phyloP scores from a whole-genome alignment of 108 stramenopile species.

The Conticribra weissflogii region DNA sequence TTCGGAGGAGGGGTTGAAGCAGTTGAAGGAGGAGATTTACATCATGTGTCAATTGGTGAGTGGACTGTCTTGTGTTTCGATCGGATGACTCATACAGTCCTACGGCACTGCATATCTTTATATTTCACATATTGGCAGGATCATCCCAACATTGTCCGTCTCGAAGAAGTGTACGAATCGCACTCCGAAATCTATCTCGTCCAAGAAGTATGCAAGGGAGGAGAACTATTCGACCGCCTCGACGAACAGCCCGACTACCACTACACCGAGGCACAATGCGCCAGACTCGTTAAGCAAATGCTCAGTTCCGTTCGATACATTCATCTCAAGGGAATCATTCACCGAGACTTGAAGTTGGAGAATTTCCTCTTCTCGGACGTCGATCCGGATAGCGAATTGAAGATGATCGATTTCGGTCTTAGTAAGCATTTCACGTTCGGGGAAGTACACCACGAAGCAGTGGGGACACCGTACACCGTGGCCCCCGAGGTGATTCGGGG shows the following conservation, averaged over 20 bases:
- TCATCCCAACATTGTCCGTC: conserved; percentile 87
- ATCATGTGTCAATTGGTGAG: conserved; percentile 88
- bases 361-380: conserved; percentile 88
- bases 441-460: conserved; percentile 85
- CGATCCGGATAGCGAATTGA: conserved; percentile 73
- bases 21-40: conserved; percentile 84
- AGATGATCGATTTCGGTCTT: conserved; percentile 98
- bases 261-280: conserved; percentile 93
- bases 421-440: conserved; percentile 90
- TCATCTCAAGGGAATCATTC: conserved; percentile 92
- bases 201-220: conserved; percentile 94
- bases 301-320: conserved; percentile 89
- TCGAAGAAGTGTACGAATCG: conserved; percentile 85
- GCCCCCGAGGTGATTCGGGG: conserved; percentile 89
- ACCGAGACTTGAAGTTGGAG: conserved; percentile 89
- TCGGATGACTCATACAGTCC: not conserved
- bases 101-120: not conserved
- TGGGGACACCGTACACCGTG: conserved; percentile 89
- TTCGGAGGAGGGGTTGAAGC: conserved; percentile 69
- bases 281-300: conserved; percentile 89
- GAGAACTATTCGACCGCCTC: conserved; percentile 94
- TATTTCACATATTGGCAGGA: conserved; percentile 38
- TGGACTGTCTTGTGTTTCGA: not conserved
- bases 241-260: conserved; percentile 91
- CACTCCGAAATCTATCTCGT: conserved; percentile 89